Evolutionary conservation across 83 land plant species (phyloP).

Genomic region (Thuja plicata): DNA sequence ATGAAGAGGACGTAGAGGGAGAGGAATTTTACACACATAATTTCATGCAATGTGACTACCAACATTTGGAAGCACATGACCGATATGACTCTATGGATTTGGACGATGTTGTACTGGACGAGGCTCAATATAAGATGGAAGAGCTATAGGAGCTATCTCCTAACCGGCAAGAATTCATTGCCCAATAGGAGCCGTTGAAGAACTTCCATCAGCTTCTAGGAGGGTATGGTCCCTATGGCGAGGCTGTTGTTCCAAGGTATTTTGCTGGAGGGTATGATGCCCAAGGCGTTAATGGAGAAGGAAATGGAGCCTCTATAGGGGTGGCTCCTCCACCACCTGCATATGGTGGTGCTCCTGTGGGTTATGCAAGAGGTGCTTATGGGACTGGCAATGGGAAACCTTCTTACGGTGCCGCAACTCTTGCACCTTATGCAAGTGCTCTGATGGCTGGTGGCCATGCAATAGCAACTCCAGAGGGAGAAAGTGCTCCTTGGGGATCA

Average conservation of each 20-base stretch:
- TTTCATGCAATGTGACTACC: too few relatives aligned
- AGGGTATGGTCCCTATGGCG: slow-evolving; percentile 30
- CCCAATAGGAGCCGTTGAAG: too few relatives aligned
- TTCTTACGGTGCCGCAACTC: slow-evolving; percentile 27
- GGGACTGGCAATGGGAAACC: slow-evolving; percentile 19
- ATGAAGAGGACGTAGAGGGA: too few relatives aligned
- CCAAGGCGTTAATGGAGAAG: slow-evolving; percentile 24
- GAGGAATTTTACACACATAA: too few relatives aligned
- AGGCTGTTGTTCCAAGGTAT: slow-evolving; percentile 39
- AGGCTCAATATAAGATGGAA: too few relatives aligned
- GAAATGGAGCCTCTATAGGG: slow-evolving; percentile 19
- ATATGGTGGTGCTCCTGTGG: slow-evolving; percentile 45
- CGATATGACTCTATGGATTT: too few relatives aligned
- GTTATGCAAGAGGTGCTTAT: slow-evolving; percentile 17
- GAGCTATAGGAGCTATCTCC: too few relatives aligned
- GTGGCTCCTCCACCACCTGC: too few relatives aligned
- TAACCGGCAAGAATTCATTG: too few relatives aligned
- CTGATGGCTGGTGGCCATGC: slow-evolving; percentile 27
- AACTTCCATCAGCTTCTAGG: slow-evolving; percentile 59
- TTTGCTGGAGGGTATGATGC: slow-evolving; percentile 38
- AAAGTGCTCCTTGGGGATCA: slow-evolving; percentile 18
- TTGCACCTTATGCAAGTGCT: slow-evolving; percentile 26
- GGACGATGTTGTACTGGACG: too few relatives aligned
- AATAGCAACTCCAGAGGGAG: slow-evolving; percentile 25
- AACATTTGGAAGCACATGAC: too few relatives aligned